phyloP scores from a whole-genome alignment of 2,329 filamentous ascomycete species.

The Fusarium sp. region DNA sequence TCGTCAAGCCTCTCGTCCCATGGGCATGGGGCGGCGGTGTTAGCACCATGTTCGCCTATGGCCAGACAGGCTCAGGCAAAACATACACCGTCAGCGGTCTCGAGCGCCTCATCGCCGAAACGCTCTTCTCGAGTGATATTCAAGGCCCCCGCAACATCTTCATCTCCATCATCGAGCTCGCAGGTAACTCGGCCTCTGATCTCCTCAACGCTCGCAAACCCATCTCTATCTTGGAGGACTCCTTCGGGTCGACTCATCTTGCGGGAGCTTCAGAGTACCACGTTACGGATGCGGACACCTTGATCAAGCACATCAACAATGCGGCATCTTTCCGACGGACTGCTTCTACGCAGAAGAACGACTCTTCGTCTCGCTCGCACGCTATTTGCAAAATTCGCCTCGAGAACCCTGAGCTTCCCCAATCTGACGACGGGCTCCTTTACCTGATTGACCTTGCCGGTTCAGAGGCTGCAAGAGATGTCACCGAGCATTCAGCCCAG shows the following conservation, averaged over 20 bases:
- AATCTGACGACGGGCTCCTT: conserved; percentile 52
- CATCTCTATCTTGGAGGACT: conserved; percentile 57
- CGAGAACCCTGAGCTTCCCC: conserved; percentile 41
- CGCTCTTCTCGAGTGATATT: conserved; percentile 43
- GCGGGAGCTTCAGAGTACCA: conserved; percentile 53
- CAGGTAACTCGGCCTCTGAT: conserved; percentile 50
- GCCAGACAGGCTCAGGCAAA: conserved; percentile 61
- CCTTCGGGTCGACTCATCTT: conserved; percentile 55
- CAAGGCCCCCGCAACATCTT: conserved; percentile 45
- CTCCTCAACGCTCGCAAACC: conserved; percentile 53
- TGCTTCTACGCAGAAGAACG: conserved; percentile 56
- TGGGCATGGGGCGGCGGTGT: conserved; percentile 58
- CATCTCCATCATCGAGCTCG: conserved; percentile 52
- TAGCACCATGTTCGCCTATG: conserved; percentile 59
- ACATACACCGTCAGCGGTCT: conserved; percentile 56
- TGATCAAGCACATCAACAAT: conserved; percentile 48
- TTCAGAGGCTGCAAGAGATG: conserved; percentile 58
- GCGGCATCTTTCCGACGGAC: conserved; percentile 53
- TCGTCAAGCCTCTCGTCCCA: conserved; percentile 54
- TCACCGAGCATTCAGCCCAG: conserved; percentile 49
- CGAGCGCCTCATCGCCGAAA: conserved; percentile 51
- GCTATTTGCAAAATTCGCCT: conserved; percentile 59
- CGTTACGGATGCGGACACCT: conserved; percentile 41
- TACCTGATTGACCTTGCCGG: conserved; percentile 60
- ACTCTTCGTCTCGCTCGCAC: conserved; percentile 59